Conservation (phyloP, 805 yeast species). For the Saccharomycopsis amapae region DNA sequence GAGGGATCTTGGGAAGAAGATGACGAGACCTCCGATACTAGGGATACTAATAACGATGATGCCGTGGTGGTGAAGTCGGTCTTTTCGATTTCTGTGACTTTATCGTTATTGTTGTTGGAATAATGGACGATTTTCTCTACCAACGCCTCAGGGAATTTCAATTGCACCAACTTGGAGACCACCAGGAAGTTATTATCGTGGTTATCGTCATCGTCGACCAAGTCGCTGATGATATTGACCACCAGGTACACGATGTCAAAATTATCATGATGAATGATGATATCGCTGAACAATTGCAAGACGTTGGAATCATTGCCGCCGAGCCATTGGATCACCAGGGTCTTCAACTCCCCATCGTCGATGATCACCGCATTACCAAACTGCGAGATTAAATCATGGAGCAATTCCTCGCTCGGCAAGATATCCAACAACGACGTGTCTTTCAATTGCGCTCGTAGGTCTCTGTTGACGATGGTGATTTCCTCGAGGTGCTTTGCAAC, state of each 20-base stretch:
- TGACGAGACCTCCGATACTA: too few relatives aligned
- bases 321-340: constrained; percentile 1
- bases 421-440: too few relatives aligned
- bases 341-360: not conserved
- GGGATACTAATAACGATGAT: not conserved
- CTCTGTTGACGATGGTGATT: not conserved
- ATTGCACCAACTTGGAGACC: not conserved
- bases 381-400: constrained; percentile 5
- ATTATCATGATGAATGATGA: constrained; percentile 5
- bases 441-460: too few relatives aligned
- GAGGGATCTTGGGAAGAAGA: too few relatives aligned
- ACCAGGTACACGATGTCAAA: constrained; percentile 10
- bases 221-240: constrained; percentile 5
- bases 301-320: not conserved
- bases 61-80: not conserved
- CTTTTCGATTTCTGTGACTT: constrained; percentile 9
- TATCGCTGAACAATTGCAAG: not conserved
- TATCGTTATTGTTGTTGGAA: not conserved
- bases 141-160: not conserved
- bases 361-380: constrained; percentile 8
- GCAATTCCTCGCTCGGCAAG: constrained; percentile 7
- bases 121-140: not conserved
- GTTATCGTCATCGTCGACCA: constrained; percentile 2
- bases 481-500: not conserved
- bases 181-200: not conserved